These are phyloP conservation scores for Geosmithia flava DNA, from an alignment of 2,329 filamentous ascomycete species.

Conservation along the genomic window DNA sequence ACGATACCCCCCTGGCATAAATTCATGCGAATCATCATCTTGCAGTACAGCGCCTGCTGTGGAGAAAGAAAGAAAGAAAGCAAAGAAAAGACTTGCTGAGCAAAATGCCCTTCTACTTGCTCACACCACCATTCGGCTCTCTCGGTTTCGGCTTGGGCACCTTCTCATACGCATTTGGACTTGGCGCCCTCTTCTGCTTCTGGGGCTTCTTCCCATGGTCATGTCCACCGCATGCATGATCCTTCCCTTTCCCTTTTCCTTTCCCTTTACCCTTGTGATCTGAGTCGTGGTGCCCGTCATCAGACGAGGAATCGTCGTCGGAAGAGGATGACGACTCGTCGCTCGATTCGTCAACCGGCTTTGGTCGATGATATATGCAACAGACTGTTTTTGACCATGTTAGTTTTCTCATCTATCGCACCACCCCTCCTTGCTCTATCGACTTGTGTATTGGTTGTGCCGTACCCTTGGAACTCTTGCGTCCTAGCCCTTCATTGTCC, in stretches of 20 bases:
- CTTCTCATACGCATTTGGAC: conserved; percentile 75
- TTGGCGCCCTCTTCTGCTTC: conserved; percentile 38
- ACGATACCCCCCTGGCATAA: not conserved
- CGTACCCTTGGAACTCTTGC: conserved; percentile 86
- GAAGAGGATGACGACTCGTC: conserved; percentile 50
- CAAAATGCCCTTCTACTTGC: conserved; percentile 5
- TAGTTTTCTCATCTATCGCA: not conserved
- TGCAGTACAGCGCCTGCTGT: not conserved
- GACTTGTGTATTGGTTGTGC: not conserved
- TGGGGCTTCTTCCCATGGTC: conserved; percentile 14
- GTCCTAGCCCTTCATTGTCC: conserved; percentile 89
- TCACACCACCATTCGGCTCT: conserved; percentile 8
- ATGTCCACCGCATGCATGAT: conserved; percentile 23
- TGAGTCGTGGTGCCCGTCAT: conserved; percentile 16
- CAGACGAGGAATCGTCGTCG: conserved; percentile 29
- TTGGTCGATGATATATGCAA: conserved; percentile 92
- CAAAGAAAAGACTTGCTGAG: no score
- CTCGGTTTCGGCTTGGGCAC: conserved; percentile 38
- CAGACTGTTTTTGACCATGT: conserved; percentile 51
- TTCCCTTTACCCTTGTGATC: conserved; percentile 24
- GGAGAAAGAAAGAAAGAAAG: no score
- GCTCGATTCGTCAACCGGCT: conserved; percentile 70
- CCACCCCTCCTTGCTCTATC: not conserved
- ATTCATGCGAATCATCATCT: not conserved
- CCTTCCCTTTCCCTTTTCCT: not conserved